A percentile compares a stretch with the other conserved stretches of the same genome.
phyloP scores from a whole-genome alignment of 2,329 filamentous ascomycete genomes.

The Paramyrothecium roridum region DNA sequence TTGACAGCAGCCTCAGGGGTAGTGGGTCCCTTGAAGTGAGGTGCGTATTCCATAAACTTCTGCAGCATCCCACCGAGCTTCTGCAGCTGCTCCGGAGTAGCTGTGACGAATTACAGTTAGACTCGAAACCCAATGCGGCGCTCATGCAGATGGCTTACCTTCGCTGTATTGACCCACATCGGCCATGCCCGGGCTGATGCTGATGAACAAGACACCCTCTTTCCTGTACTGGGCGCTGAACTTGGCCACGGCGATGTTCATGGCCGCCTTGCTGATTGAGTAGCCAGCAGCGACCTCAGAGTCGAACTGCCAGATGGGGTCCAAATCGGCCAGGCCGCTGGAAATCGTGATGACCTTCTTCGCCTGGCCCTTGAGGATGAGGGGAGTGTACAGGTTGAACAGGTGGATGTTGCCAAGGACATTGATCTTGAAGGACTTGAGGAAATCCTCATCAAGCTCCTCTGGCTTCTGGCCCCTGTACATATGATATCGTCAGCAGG shows the following conservation, averaged over 20 bases:
- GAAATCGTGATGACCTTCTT: constrained; percentile 53
- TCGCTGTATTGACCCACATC: constrained; percentile 29
- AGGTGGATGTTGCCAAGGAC: constrained; percentile 47
- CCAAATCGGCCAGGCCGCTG: constrained; percentile 41
- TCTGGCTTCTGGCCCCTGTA: not conserved
- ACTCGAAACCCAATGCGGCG: not conserved
- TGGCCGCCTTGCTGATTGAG: constrained; percentile 43
- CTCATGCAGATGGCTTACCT: constrained; percentile 7
- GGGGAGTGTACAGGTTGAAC: constrained; percentile 47
- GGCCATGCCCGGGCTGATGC: constrained; percentile 48
- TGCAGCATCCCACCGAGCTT: constrained; percentile 15
- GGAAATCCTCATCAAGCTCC: not conserved
- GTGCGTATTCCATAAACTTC: constrained; percentile 29
- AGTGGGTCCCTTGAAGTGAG: constrained; percentile 28
- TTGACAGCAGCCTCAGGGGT: constrained; percentile 29
- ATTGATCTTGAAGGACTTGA: constrained; percentile 37
- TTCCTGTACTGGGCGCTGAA: constrained; percentile 43
- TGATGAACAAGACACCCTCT: constrained; percentile 48
- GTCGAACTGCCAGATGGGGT: constrained; percentile 31
- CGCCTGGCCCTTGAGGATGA: constrained; percentile 41
- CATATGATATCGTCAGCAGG: not conserved
- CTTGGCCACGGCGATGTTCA: constrained; percentile 51
- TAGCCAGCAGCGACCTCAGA: constrained; percentile 36
- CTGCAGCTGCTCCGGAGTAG: constrained; percentile 18
- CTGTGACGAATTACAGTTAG: not conserved